A percentile compares a stretch with the other conserved stretches of the same genome.
phyloP scores from a whole-genome alignment of 73 alveolate species.

The Paramecium caudatum region DNA sequence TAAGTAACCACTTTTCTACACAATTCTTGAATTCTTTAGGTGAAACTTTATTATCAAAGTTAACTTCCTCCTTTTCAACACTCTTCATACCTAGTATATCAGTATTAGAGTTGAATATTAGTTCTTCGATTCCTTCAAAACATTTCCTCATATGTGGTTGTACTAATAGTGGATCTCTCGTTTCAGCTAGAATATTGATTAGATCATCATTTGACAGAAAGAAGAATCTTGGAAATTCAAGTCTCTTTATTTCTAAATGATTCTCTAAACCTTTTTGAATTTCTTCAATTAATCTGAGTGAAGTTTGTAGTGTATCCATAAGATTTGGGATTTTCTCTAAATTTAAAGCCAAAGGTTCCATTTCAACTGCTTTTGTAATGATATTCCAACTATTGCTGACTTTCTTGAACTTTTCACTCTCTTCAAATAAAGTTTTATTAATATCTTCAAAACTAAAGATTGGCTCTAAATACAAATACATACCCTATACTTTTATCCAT shows the following conservation, averaged over 20 bases:
- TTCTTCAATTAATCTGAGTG: conserved; percentile 77
- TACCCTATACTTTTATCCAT: conserved; percentile 97
- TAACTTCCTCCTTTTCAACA: conserved; percentile 97
- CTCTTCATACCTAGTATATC: conserved; percentile 98
- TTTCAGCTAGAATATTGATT: conserved; percentile 91
- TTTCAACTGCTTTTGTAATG: conserved; percentile 88
- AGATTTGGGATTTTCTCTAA: conserved; percentile 89
- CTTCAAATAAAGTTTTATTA: conserved; percentile 94
- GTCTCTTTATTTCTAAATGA: conserved; percentile 89
- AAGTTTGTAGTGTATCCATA: conserved; percentile 86
- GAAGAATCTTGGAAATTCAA: conserved; percentile 98
- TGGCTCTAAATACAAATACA: conserved; percentile 96
- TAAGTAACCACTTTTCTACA: conserved; percentile 93
- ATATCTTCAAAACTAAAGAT: conserved; percentile 97
- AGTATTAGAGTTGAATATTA: conserved; percentile 95
- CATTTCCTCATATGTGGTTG: conserved; percentile 99
- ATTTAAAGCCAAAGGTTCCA: conserved; percentile 89
- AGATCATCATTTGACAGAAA: conserved; percentile 87
- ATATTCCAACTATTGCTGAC: conserved; percentile 96
- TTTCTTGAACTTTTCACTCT: conserved; percentile 92
- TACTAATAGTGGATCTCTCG: conserved; percentile 97
- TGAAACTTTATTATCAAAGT: conserved; percentile 91
- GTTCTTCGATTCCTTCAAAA: conserved; percentile 95
- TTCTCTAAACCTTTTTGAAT: conserved; percentile 85
- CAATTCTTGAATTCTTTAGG: conserved; percentile 92